Base-by-base conservation (phyloP, 108 stramenopile species). In the Nitzschia inconspicua region DNA sequence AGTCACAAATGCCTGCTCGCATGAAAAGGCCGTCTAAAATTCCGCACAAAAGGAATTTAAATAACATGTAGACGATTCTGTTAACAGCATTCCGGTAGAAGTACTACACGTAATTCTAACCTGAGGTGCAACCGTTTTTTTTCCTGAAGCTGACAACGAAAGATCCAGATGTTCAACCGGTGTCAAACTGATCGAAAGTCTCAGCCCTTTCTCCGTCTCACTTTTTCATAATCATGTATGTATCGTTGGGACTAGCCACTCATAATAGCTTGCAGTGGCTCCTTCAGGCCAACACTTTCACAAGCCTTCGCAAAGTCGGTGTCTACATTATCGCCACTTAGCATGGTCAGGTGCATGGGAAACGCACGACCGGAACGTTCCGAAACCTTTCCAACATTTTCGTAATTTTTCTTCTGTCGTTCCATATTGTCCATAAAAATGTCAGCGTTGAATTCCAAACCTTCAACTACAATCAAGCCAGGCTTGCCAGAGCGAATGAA, bases 401-500 rank as follows among this genome's bases (percentile, higher is more conserved):
- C 52, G 34, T 59, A 73, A 24, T 65, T 65, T 57, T 54, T 65
- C 52, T 65, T 65, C 47, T 73, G 72, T 43, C 68, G 53, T 44
- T 75, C 71, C 40, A 85, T 66, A 39, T 76, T 73, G 37, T 82
- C 80, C 42, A 79, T 72, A 47, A 76, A 80, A 9, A 59, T 47
- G 0, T 67, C 60, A 44, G 78, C 79, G 26, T 79, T 69, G 49
- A 60, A 58, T 64, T 85, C 78, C 47, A 54, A 40, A 34, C 84
- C 84, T 68, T 85, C 84, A 19, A 85, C 60, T 13, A 85, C 44
- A 22, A 85, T 73, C 13, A 82, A 43, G 1, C 84, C 84, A 3
- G 84, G 77, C 68, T 76, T 77, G 13, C 84, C 84, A 53, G 64
- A 56, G 55, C 80, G 79, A 23, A 66, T 66, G 70, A 74, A 86